A percentile compares a stretch with the other conserved stretches of the same genome.
Evolutionary conservation across 768 basidiomycete species (phyloP).

Genomic region (Hypholoma fasciculare): DNA sequence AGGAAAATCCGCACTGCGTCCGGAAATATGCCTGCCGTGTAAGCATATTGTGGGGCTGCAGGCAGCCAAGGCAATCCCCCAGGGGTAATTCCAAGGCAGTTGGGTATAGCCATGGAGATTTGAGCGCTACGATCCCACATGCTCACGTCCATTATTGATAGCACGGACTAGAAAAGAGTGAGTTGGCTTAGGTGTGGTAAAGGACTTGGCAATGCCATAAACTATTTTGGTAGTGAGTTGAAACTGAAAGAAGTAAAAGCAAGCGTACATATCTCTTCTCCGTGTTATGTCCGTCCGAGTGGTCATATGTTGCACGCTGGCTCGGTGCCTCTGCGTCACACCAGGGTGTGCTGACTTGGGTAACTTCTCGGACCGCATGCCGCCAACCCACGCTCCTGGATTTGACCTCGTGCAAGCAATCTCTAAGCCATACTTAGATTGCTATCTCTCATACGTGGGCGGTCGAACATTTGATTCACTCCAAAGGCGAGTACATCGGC

Average conservation of each 20-base stretch:
- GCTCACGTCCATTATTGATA: too few relatives aligned
- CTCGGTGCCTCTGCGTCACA: not conserved
- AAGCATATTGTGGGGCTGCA: not conserved
- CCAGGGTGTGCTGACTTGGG: not conserved
- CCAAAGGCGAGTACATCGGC: too few relatives aligned
- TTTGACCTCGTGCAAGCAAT: too few relatives aligned
- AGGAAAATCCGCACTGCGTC: not conserved
- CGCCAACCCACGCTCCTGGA: not conserved
- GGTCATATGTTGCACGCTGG: not conserved
- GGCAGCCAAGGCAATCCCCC: not conserved
- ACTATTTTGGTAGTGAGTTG: not conserved
- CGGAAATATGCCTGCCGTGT: not conserved
- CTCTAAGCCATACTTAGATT: too few relatives aligned
- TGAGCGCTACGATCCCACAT: not conserved
- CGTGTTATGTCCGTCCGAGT: conserved; percentile 4
- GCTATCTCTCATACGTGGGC: too few relatives aligned
- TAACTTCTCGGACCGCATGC: not conserved
- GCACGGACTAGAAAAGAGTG: not conserved
- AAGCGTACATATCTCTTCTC: not conserved
- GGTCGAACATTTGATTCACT: too few relatives aligned
- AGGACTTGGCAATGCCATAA: not conserved
- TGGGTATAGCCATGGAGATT: conserved; percentile 1
- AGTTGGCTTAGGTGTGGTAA: not conserved
- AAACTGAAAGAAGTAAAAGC: not conserved
- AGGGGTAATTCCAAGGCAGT: not conserved